phyloP scores from a whole-genome alignment of 2,329 filamentous ascomycete genomes.

The Aspergillus flavus region DNA sequence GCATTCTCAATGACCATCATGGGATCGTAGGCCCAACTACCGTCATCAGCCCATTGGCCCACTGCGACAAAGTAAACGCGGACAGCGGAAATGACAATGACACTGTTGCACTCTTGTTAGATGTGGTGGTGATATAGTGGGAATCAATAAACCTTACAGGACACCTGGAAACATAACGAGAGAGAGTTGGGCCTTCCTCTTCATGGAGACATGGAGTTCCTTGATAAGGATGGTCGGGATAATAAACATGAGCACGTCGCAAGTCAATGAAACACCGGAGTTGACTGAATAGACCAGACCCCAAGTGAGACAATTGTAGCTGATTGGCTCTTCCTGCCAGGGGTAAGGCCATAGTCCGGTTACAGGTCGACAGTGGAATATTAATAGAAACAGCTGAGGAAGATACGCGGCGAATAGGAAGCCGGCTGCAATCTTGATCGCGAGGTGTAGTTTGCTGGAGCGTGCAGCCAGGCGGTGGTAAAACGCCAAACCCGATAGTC shows the following conservation, averaged over 20 bases:
- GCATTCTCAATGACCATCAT: constrained; percentile 54
- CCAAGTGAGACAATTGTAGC: constrained; percentile 54
- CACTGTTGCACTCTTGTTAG: constrained; percentile 35
- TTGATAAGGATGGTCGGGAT: constrained; percentile 54
- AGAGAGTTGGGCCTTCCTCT: constrained; percentile 52
- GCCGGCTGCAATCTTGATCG: constrained; percentile 33
- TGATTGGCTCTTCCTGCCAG: constrained; percentile 45
- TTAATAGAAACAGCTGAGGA: constrained; percentile 53
- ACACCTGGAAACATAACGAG: constrained; percentile 54
- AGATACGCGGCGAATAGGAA: constrained; percentile 47
- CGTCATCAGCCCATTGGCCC: constrained; percentile 50
- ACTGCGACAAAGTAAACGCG: constrained; percentile 52
- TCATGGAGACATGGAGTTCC: constrained; percentile 47
- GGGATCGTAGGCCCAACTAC: constrained; percentile 56
- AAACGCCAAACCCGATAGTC: constrained; percentile 56
- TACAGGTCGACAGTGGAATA: constrained; percentile 56
- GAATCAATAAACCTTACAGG: constrained; percentile 38
- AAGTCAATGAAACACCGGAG: constrained; percentile 52
- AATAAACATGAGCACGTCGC: constrained; percentile 54
- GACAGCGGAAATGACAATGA: constrained; percentile 53
- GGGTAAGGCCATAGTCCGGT: constrained; percentile 57
- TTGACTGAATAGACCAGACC: constrained; percentile 57
- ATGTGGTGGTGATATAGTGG: too few relatives aligned
- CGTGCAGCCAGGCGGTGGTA: constrained; percentile 52
- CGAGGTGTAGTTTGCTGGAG: constrained; percentile 25